Base-by-base conservation (phyloP, 2,329 filamentous ascomycete genomes). In the Orbilia quercus region DNA sequence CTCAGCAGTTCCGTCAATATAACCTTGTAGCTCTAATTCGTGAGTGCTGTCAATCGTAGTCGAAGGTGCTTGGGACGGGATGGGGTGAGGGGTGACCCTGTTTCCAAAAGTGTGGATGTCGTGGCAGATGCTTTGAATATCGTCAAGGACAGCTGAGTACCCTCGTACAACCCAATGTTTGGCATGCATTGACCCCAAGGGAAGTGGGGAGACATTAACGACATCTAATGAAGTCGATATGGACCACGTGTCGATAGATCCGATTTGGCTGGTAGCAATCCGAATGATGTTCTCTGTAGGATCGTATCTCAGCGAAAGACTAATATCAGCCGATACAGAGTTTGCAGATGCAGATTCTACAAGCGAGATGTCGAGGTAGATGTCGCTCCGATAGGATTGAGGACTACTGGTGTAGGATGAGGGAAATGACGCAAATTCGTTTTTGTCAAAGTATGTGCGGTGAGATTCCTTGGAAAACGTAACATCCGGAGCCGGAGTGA, bases 171-270 rank as follows among this genome's bases (percentile, higher is more conserved):
- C 50, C 57, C 38, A 57, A 18, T 51, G 12, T 18, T 11, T 59
- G n/a, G 57, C 31, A 11, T 57, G 28, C 20, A 31, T 11, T 18
- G 14, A 22, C 7, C 40, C 48, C 4, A 34, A 4, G n/a, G 65
- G 65, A 22, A 70, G 54, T 2, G 65, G 57, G 5, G 50, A 57
- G 28, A 51, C 5, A 36, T 57, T 63, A 23, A 50, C 50, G 11
- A 45, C 12, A 23, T 55, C 31, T 20, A 50, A 48, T 18, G 22
- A 44, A 16, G 28, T 57, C 2, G 48, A 44, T 2, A 42, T 70
- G n/a, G 47, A 42, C 57, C 57, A 70, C 23, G 42, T 23, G 23
- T 28, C 57, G 14, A 70, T 48, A 14, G 57, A 62, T 45, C 48
- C 50, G 1, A 40, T 57, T 55, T 50, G 38, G 14, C n/a, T 44